Percentiles rank a stretch among this genome's conserved stretches.
Conservation (phyloP, 1,284 basidiomycete species). For the Malassezia caprae region DNA sequence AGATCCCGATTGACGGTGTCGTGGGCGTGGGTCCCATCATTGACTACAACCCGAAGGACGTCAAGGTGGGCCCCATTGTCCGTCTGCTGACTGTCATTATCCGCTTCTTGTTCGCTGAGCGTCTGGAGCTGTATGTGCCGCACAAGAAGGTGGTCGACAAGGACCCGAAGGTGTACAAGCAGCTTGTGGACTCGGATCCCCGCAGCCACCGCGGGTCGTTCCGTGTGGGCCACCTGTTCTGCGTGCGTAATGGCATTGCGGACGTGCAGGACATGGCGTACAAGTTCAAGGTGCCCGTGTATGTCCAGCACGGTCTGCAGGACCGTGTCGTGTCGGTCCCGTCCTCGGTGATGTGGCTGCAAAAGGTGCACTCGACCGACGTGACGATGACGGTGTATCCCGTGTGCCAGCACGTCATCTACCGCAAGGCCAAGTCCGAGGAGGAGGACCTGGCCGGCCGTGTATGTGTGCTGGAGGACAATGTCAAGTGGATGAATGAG, state of each 20-base stretch:
- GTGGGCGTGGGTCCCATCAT: slow-evolving; percentile 41
- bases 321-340: slow-evolving; percentile 31
- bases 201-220: slow-evolving; percentile 40
- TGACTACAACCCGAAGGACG: slow-evolving; percentile 23
- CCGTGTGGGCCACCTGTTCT: slow-evolving; percentile 35
- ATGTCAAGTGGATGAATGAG: slow-evolving; percentile 41
- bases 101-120: slow-evolving; percentile 14
- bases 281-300: slow-evolving; percentile 30
- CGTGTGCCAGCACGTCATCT: slow-evolving; percentile 45
- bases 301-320: slow-evolving; percentile 37
- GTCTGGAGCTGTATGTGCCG: slow-evolving; percentile 38
- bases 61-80: slow-evolving; percentile 18
- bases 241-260: slow-evolving; percentile 25
- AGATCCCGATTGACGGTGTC: slow-evolving; percentile 40
- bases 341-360: slow-evolving; percentile 23
- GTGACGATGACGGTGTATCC: slow-evolving; percentile 35
- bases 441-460: slow-evolving; percentile 40
- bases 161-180: slow-evolving; percentile 44
- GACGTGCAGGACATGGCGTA: slow-evolving; percentile 18
- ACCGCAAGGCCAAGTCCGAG: slow-evolving; percentile 44
- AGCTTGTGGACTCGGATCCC: slow-evolving; percentile 37
- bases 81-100: slow-evolving; percentile 6
- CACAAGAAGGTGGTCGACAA: slow-evolving; percentile 43
- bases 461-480: slow-evolving; percentile 39
- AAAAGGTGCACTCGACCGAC: slow-evolving; percentile 23